phyloP scores from a whole-genome alignment of 1,284 basidiomycete genomes.

The Microbotryum scabiosae region DNA sequence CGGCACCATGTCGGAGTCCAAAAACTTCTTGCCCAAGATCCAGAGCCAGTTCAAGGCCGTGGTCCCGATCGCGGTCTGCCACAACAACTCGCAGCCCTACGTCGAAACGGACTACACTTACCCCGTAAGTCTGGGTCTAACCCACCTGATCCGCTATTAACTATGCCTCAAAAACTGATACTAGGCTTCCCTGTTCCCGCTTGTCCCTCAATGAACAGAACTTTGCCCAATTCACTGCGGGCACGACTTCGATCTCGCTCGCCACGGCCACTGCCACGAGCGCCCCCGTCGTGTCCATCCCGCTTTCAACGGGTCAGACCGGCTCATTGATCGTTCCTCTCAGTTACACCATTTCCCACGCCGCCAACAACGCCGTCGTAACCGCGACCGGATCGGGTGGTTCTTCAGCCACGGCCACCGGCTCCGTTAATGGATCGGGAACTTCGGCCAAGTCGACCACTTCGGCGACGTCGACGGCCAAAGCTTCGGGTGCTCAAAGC shows the following conservation, averaged over 20 bases:
- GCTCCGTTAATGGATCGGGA: no score
- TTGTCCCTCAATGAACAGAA: slow-evolving; percentile 2
- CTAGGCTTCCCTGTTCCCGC: no score
- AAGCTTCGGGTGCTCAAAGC: no score
- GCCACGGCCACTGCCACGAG: slow-evolving; percentile 15
- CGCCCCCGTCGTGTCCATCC: slow-evolving; percentile 5
- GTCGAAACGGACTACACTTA: slow-evolving; percentile 37
- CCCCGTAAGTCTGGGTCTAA: slow-evolving; percentile 6
- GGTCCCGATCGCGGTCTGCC: slow-evolving; percentile 39
- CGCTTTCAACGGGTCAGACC: background rate
- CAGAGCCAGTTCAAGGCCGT: slow-evolving; percentile 6
- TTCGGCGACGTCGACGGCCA: no score
- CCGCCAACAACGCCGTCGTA: no score
- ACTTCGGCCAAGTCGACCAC: no score
- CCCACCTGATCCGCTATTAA: no score
- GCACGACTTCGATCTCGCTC: slow-evolving; percentile 24
- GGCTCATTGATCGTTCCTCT: background rate
- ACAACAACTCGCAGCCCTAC: slow-evolving; percentile 44
- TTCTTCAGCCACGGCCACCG: no score
- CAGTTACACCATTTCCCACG: no score
- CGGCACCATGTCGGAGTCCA: slow-evolving; percentile 38
- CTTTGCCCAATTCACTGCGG: slow-evolving; percentile 21
- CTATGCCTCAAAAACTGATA: background rate
- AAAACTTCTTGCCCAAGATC: slow-evolving; percentile 16
- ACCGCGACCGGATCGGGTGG: no score